Conservation (phyloP, 2,329 filamentous ascomycete genomes). For the Neoascochyta sp. region DNA sequence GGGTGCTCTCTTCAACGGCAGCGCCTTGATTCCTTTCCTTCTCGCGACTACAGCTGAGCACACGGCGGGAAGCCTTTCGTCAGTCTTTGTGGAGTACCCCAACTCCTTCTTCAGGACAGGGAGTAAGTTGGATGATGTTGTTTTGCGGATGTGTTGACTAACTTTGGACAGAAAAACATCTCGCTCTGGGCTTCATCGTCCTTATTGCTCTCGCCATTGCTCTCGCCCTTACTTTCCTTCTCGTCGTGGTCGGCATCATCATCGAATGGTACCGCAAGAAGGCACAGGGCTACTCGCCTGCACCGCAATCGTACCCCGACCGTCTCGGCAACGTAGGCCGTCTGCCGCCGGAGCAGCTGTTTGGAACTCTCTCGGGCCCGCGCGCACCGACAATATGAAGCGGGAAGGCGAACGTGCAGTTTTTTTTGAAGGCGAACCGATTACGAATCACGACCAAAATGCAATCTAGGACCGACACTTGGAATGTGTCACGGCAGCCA, state of each 20-base stretch:
- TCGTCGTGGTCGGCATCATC: conserved; percentile 71
- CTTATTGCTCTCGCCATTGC: conserved; percentile 77
- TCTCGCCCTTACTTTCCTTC: conserved; percentile 70
- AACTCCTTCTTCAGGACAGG: conserved; percentile 67
- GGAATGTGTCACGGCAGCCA: no score
- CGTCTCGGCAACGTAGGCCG: conserved; percentile 48
- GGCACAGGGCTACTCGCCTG: conserved; percentile 76
- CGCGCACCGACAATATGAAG: conserved; percentile 31
- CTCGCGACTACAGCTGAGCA: conserved; percentile 66
- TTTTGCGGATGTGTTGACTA: conserved; percentile 1
- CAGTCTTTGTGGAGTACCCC: conserved; percentile 75
- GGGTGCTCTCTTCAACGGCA: conserved; percentile 84
- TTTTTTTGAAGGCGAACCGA: no score
- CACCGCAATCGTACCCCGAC: conserved; percentile 56
- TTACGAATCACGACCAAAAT: no score
- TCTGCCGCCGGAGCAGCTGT: conserved; percentile 48
- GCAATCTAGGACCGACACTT: no score
- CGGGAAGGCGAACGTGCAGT: not conserved
- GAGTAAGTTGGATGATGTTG: conserved; percentile 58
- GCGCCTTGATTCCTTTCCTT: conserved; percentile 70
- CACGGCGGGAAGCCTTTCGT: conserved; percentile 67
- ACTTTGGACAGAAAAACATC: conserved; percentile 46
- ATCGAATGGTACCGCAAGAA: conserved; percentile 73
- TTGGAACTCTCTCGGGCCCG: conserved; percentile 34
- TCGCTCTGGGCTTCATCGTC: conserved; percentile 73